These are phyloP conservation scores for Abortiporus biennis DNA, from an alignment of 1,284 basidiomycete species.

Conservation along the genomic window DNA sequence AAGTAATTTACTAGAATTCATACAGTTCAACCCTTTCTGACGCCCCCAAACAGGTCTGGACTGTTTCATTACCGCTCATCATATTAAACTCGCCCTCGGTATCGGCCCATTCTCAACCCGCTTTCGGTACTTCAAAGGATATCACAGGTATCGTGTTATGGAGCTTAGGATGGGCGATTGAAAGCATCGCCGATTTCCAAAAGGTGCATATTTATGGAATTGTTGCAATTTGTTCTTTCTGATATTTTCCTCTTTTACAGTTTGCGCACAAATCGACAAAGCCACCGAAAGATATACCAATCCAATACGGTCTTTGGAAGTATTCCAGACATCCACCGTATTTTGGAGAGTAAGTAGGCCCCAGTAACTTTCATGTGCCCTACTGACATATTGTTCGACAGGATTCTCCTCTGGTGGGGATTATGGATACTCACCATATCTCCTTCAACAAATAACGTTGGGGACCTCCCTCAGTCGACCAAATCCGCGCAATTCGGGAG, in stretches of 20 bases:
- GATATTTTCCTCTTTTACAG: conserved; percentile 23
- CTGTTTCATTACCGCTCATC: conserved; percentile 57
- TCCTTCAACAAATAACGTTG: conserved; percentile 47
- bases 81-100: conserved; percentile 67
- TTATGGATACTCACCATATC: conserved; percentile 62
- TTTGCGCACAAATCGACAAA: conserved; percentile 49
- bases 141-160: conserved; percentile 68
- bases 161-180: conserved; percentile 54
- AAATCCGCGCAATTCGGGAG: conserved; percentile 53
- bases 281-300: conserved; percentile 47
- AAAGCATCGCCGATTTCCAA: conserved; percentile 58
- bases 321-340: conserved; percentile 72
- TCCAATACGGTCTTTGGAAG: conserved; percentile 47
- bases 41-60: conserved; percentile 45
- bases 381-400: conserved; percentile 15
- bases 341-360: conserved; percentile 58
- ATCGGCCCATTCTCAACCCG: conserved; percentile 36
- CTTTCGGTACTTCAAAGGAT: conserved; percentile 60
- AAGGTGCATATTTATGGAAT: conserved; percentile 40
- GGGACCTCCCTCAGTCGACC: conserved; percentile 33
- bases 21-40: not conserved
- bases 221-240: not conserved
- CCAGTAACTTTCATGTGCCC: conserved; percentile 2
- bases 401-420: conserved; percentile 71
- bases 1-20: conserved; percentile 9